A percentile compares a stretch with the other conserved stretches of the same genome.
Conservation (phyloP, 1,284 basidiomycete species). For the Calocybe gambosa region DNA sequence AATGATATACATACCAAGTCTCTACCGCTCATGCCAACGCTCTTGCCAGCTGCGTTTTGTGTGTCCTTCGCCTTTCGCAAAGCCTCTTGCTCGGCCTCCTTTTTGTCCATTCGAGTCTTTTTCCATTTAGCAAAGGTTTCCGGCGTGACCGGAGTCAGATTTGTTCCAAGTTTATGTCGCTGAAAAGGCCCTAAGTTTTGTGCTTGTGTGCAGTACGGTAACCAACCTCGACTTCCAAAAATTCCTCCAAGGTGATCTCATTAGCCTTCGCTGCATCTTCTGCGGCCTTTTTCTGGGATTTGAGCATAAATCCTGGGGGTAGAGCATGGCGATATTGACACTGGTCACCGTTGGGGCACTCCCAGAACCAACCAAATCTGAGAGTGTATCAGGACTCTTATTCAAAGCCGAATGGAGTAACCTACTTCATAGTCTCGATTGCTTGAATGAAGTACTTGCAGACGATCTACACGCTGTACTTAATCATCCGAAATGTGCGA, state of each 20-base stretch:
- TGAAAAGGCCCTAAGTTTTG: constrained; percentile 25
- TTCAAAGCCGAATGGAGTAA: constrained; percentile 11
- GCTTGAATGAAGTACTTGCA: constrained; percentile 98
- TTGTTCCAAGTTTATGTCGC: constrained; percentile 91
- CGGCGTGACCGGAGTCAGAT: constrained; percentile 93
- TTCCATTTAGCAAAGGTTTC: constrained; percentile 96
- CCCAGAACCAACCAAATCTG: constrained; percentile 92
- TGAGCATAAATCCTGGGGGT: constrained; percentile 93
- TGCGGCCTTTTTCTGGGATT: constrained; percentile 82
- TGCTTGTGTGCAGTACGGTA: background rate
- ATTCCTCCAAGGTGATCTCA: constrained; percentile 92
- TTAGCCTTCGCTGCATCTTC: constrained; percentile 87
- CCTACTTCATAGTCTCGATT: constrained; percentile 87
- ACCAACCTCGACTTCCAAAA: constrained; percentile 90
- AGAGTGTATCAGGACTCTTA: background rate
- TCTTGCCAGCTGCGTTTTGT: constrained; percentile 87
- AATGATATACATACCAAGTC: constrained; percentile 63
- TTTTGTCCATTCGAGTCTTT: constrained; percentile 89
- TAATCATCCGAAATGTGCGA: constrained; percentile 2
- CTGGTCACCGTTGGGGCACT: constrained; percentile 80
- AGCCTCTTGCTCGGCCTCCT: constrained; percentile 80
- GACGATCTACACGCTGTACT: constrained; percentile 62
- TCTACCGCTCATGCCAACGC: constrained; percentile 88
- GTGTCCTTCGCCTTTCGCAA: constrained; percentile 80
- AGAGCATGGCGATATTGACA: constrained; percentile 96